phyloP scores from a whole-genome alignment of 2,329 filamentous ascomycete species.

The Fusarium phyllophilum region DNA sequence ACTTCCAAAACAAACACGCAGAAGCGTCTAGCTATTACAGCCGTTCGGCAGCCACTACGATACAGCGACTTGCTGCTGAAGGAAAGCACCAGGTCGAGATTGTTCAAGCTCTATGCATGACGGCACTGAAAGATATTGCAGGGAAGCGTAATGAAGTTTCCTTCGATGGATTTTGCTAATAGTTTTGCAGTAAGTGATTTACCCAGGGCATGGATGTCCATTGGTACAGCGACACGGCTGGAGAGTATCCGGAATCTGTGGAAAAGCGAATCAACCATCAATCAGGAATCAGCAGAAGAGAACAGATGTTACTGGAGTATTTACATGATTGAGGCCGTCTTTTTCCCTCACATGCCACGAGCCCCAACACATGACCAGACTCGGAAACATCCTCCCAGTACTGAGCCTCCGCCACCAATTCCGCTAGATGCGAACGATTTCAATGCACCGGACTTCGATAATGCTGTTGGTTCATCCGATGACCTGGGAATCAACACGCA shows the following conservation, averaged over 20 bases:
- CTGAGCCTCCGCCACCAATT: not conserved
- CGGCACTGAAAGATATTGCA: not conserved
- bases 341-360: not conserved
- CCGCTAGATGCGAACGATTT: not conserved
- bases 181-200: not conserved
- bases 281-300: not conserved
- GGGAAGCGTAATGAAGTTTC: not conserved
- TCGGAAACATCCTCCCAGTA: not conserved
- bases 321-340: not conserved
- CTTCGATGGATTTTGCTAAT: not conserved
- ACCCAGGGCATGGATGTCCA: constrained; percentile 9
- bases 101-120: not conserved
- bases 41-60: not conserved
- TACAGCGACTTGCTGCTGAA: not conserved
- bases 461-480: not conserved
- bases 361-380: not conserved
- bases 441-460: not conserved
- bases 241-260: not conserved
- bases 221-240: not conserved
- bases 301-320: constrained; percentile 6
- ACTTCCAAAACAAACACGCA: not conserved
- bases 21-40: not conserved
- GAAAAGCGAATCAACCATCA: fast-evolving
- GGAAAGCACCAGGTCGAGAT: not conserved
- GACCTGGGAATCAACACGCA: constrained; percentile 3